Evolutionary conservation across 192 early-diverging fungal genomes (phyloP).

Genomic region (Backusella macrospora): DNA sequence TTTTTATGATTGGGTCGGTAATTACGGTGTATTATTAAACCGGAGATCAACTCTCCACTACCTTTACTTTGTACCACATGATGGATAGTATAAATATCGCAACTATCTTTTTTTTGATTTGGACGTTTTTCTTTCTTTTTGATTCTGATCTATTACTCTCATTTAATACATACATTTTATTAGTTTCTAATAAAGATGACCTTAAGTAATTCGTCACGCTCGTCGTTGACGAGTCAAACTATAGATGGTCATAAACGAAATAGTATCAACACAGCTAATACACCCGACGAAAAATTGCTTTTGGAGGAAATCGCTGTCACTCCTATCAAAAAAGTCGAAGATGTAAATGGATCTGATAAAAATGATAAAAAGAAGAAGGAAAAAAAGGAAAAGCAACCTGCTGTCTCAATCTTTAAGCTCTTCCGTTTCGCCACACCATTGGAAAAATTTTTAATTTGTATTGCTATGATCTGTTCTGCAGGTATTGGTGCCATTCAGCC

Average conservation of each 20-base stretch:
- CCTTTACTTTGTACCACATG: slow-evolving; percentile 4
- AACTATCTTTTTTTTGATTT: background rate
- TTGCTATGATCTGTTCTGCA: slow-evolving; percentile 27
- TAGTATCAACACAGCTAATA: background rate
- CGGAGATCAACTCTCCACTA: slow-evolving; percentile 4
- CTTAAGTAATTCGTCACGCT: slow-evolving; percentile 13
- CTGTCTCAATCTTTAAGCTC: slow-evolving; percentile 60
- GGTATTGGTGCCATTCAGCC: slow-evolving; percentile 40
- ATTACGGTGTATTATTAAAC: background rate
- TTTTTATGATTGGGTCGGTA: slow-evolving; percentile 4
- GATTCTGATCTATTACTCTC: background rate
- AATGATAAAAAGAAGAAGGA: slow-evolving; percentile 22
- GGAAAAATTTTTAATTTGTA: slow-evolving; percentile 22
- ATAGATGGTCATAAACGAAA: slow-evolving; percentile 10
- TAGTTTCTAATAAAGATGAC: slow-evolving; percentile 7
- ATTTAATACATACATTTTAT: slow-evolving; percentile 1
- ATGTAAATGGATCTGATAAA: background rate
- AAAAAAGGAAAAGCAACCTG: slow-evolving; percentile 47
- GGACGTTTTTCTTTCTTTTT: background rate
- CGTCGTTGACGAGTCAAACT: slow-evolving; percentile 13
- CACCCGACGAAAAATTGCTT: background rate
- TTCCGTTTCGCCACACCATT: slow-evolving; percentile 62
- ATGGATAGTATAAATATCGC: slow-evolving; percentile 9
- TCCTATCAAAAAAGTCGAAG: background rate
- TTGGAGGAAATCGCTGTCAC: background rate